phyloP scores from a whole-genome alignment of 306 rosid species.

The Senna tora region DNA sequence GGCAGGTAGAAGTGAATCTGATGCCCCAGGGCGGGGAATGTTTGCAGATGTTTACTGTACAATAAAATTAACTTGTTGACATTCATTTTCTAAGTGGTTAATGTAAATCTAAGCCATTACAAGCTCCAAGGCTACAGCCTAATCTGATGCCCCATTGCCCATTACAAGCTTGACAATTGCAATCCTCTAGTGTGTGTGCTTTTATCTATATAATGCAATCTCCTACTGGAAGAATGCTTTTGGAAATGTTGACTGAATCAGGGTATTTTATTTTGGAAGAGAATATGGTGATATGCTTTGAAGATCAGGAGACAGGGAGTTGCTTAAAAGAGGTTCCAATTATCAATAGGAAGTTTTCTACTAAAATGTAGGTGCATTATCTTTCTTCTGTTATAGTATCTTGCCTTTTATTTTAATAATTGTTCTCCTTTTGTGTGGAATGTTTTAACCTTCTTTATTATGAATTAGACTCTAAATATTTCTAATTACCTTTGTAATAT shows the following conservation, averaged over 20 bases:
- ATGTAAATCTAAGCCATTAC: constrained; percentile 24
- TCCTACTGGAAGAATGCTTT: constrained; percentile 36
- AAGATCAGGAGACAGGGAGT: constrained; percentile 81
- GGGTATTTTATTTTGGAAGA: constrained; percentile 54
- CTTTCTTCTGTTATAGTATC: constrained; percentile 30
- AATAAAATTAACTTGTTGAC: constrained; percentile 30
- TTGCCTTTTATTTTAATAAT: constrained; percentile 28
- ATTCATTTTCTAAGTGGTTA: constrained; percentile 17
- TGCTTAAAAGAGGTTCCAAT: constrained; percentile 76
- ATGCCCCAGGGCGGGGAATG: too few species aligned
- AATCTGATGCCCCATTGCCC: too few species aligned
- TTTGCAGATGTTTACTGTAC: not conserved
- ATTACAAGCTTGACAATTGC: constrained; percentile 23
- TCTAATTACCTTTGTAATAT: constrained; percentile 16
- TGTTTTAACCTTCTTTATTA: constrained; percentile 26
- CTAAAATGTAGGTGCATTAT: constrained; percentile 71
- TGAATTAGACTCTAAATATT: constrained; percentile 17
- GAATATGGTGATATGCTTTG: constrained; percentile 93
- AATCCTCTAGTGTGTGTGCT: constrained; percentile 11
- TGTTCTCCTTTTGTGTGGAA: not conserved
- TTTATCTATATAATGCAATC: constrained; percentile 25
- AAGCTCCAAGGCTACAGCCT: too few species aligned
- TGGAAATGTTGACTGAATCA: constrained; percentile 32
- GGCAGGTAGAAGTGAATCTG: too few species aligned
- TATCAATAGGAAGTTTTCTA: constrained; percentile 51